These are phyloP conservation scores for Rehmannia glutinosa DNA, from an alignment of 257 asterid species.

Conservation along the genomic window DNA sequence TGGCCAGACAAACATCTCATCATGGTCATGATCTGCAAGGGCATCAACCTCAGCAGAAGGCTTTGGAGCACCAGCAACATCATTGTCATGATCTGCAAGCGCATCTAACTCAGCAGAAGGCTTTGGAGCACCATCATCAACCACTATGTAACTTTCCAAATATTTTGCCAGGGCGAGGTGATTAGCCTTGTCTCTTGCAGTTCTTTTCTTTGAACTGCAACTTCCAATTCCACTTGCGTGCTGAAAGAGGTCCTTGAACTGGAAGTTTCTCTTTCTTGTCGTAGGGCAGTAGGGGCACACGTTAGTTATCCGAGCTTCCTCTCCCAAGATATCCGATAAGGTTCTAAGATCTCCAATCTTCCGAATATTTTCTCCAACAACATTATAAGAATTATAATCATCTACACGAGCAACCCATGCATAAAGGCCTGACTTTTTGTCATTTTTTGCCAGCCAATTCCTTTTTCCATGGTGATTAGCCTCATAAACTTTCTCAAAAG, in stretches of 20 bases:
- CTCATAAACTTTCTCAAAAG: constrained; percentile 70
- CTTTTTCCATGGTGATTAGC: constrained; percentile 68
- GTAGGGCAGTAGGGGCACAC: constrained; percentile 77
- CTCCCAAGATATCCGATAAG: constrained; percentile 71
- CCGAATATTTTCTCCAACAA: constrained; percentile 77
- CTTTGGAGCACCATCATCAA: constrained; percentile 40
- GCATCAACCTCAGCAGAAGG: constrained; percentile 34
- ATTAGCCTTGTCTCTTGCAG: constrained; percentile 50
- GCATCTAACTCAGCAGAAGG: constrained; percentile 33
- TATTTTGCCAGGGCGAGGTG: constrained; percentile 69
- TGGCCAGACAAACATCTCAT: constrained; percentile 93
- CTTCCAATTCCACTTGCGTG: constrained; percentile 56
- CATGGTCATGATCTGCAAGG: constrained; percentile 50
- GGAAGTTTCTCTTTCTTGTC: constrained; percentile 53
- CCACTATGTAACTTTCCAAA: constrained; percentile 39
- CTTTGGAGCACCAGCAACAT: too few species aligned
- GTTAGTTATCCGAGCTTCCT: constrained; percentile 61
- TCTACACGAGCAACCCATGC: constrained; percentile 95
- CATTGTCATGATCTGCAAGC: constrained; percentile 49
- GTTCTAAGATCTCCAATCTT: constrained; percentile 81
- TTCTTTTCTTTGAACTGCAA: constrained; percentile 53
- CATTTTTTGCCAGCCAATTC: constrained; percentile 52
- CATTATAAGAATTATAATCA: constrained; percentile 50
- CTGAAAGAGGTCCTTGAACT: constrained; percentile 56
- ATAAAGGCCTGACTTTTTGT: constrained; percentile 38